Base-by-base conservation (phyloP, 1,139 yeast species). In the Yamadazyma mexicana region DNA sequence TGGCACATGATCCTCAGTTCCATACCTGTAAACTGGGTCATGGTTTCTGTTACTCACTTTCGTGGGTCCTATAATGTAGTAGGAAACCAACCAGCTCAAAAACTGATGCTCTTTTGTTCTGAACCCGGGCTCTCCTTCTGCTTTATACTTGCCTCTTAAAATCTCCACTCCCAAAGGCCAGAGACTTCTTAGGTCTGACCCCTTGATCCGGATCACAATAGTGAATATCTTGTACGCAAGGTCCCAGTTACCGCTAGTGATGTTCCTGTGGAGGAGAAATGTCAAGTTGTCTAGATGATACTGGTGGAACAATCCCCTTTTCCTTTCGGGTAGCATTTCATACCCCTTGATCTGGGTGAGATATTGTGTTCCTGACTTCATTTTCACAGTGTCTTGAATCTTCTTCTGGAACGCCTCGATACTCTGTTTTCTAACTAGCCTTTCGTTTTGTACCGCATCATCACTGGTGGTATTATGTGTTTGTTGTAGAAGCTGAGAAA, bases 151-250 rank as follows among this genome's bases (percentile, higher is more conserved):
- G 7, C 46, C 47, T 29, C 54, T 44, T 17, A 70, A 43, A 34
- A 64, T 60, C 42, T 64, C 66, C 9, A 79, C 59, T 0, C 85
- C 87, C 1, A 80, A 35, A 1, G 83, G 76, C 87, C 88, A 82
- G 8, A 81, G 56, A 2, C 73, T 60, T 43, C 79, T 61, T 2
- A 81, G 53, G 54, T 82, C 86, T 4, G 77, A 66, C 2, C 58
- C 56, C 1, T 75, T 75, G 1, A 75, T 54, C 38, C 83, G 55
- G 1, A 80, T 56, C 26, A 83, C 49, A 2, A 75, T 42, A 16
- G 77, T 58, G 48, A 79, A 79, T n/a, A 77, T 59, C 40, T 68
- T 68, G 49, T 77, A 79, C 0, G 85, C 83, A 12, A 63, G 37
- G 7, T 56, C 51, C 87, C 87, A 83, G n/a, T 79, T 70, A 26